Percentiles rank a stretch among this genome's conserved stretches.
These are phyloP conservation scores for Trifolium fragiferum DNA, from an alignment of 306 rosid species.

Conservation along the genomic window DNA sequence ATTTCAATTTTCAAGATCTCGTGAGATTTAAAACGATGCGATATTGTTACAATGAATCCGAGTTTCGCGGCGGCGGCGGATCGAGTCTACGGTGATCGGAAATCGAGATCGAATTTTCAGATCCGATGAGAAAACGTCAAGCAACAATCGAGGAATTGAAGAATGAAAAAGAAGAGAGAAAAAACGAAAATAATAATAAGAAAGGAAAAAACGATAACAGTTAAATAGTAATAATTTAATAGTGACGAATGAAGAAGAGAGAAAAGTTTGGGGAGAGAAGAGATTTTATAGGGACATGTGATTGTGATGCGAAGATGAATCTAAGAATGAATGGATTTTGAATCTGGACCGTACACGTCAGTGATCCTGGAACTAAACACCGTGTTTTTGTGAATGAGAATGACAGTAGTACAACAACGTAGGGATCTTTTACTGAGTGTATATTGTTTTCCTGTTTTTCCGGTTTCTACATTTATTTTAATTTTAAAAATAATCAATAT, in stretches of 20 bases:
- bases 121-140: conserved; percentile 22
- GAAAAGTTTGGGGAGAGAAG: neutral
- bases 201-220: neutral
- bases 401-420: conserved; percentile 31
- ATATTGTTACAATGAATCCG: conserved; percentile 12
- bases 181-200: neutral
- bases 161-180: neutral
- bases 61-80: conserved; percentile 23
- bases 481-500: too few relatives aligned
- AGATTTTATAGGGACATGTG: conserved; percentile 40
- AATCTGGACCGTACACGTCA: conserved; percentile 86
- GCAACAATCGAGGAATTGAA: neutral
- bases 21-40: neutral
- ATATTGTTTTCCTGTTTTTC: too few relatives aligned
- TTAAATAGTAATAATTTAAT: neutral
- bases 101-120: conserved; percentile 5
- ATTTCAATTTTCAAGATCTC: conserved; percentile 35
- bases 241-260: neutral
- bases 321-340: conserved; percentile 13
- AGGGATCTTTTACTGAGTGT: too few relatives aligned
- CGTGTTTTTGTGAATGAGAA: conserved; percentile 39
- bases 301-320: neutral
- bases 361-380: conserved; percentile 48
- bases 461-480: too few relatives aligned
- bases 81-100: conserved; percentile 14